phyloP scores from a whole-genome alignment of 768 basidiomycete genomes.

The Dendrothele bispora region DNA sequence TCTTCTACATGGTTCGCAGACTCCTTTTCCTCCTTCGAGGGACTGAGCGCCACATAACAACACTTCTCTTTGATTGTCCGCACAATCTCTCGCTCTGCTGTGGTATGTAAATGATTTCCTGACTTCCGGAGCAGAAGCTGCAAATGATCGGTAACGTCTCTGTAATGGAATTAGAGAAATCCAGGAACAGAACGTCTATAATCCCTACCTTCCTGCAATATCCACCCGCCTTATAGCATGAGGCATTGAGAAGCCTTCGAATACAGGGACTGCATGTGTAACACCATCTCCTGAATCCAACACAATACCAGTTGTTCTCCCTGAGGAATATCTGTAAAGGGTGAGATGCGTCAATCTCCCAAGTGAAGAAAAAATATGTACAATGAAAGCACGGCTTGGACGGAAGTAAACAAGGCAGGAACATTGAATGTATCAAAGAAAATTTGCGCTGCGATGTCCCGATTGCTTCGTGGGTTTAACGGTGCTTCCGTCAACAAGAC shows the following conservation, averaged over 20 bases:
- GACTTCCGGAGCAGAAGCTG: constrained; percentile 92
- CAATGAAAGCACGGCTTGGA: constrained; percentile 96
- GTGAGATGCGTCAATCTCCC: constrained; percentile 1
- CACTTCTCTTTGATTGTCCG: constrained; percentile 98
- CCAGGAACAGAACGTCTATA: neutral
- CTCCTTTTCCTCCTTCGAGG: constrained; percentile 95
- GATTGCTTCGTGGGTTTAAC: constrained; percentile 92
- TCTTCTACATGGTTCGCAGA: constrained; percentile 74
- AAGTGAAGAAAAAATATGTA: constrained; percentile 41
- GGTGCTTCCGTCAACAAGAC: constrained; percentile 97
- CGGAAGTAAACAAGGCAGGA: constrained; percentile 93
- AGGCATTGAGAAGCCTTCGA: constrained; percentile 99
- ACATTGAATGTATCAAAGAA: constrained; percentile 99
- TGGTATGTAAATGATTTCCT: constrained; percentile 93
- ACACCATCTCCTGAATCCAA: constrained; percentile 99
- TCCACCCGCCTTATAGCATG: constrained; percentile 97
- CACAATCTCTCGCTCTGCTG: constrained; percentile 95
- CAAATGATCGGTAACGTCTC: constrained; percentile 96
- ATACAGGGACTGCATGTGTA: constrained; percentile 97
- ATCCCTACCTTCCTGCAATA: constrained; percentile 83
- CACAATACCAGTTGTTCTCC: constrained; percentile 98
- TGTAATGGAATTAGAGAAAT: constrained; percentile 26
- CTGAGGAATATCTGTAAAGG: constrained; percentile 85
- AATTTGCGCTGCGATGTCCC: constrained; percentile 96
- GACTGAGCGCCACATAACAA: constrained; percentile 92